A percentile compares a stretch with the other conserved stretches of the same genome.
phyloP scores from a whole-genome alignment of 495 filamentous ascomycete species.

The Usnea hakonensis region DNA sequence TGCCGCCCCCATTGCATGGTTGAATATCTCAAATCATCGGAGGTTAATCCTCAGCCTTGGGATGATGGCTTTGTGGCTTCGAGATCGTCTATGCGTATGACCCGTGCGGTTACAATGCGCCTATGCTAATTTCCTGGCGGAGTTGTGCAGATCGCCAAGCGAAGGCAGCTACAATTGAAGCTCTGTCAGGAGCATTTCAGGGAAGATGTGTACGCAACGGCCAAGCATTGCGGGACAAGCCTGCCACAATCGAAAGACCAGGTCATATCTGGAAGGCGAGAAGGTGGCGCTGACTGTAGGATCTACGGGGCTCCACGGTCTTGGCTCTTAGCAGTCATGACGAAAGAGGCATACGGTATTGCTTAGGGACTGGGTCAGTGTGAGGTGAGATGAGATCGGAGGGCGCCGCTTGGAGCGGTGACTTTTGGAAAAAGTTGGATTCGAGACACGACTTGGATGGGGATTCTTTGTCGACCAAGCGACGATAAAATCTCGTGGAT shows the following conservation, averaged over 20 bases:
- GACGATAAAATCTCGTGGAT: background rate
- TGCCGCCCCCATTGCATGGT: background rate
- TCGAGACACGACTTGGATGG: constrained; percentile 4
- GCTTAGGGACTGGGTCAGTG: constrained; percentile 10
- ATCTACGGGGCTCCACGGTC: constrained; percentile 10
- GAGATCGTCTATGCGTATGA: constrained; percentile 16
- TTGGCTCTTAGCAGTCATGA: constrained; percentile 19
- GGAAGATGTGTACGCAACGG: background rate
- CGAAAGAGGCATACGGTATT: constrained; percentile 18
- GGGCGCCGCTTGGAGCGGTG: constrained; percentile 11
- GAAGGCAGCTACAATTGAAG: constrained; percentile 7
- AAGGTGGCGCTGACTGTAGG: constrained; percentile 16
- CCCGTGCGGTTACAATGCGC: constrained; percentile 16
- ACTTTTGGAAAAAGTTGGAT: constrained; percentile 15
- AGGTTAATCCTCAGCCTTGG: constrained; percentile 13
- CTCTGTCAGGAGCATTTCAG: background rate
- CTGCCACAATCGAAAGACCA: constrained; percentile 19
- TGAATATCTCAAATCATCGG: constrained; percentile 4
- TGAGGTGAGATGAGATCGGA: constrained; percentile 19
- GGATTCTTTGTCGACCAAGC: background rate
- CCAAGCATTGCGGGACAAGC: constrained; percentile 15
- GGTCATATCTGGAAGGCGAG: constrained; percentile 11
- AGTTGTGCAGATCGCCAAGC: constrained; percentile 7
- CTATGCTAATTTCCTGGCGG: constrained; percentile 3
- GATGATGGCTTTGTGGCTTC: constrained; percentile 13